Evolutionary conservation across 768 basidiomycete genomes (phyloP), one percentile per base, ranked within the genome.

Genomic region (Trametes coccinea): DNA sequence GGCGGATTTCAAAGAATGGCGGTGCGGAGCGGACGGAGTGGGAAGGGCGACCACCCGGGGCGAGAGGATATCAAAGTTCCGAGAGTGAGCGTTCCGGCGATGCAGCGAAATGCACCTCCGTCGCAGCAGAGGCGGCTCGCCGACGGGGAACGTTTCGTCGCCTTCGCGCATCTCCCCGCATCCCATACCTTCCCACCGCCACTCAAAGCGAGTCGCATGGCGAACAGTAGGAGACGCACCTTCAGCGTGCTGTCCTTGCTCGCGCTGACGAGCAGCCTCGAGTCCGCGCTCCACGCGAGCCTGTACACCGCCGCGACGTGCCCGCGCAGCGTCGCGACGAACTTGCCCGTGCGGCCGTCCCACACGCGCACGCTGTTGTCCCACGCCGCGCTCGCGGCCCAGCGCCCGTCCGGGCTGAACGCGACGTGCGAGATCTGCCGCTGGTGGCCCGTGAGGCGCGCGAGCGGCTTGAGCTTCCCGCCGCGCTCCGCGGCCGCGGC

Each of bases 221-320:
- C 22, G 22, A 22, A 41, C 39, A 43, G 41, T 9, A 16, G 29
- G 7, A 13, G 29, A 70, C 85, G 49, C 44, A 94, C 95, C 82
- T 99, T 98, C 60, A 98, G 78, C 0, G 96, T 99, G 53, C 89
- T 89, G 74, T 99, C 96, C 74, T 97, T 98, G 71, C 92, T 95
- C 5, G 96, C 95, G 63, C 92, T 95, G 57, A 98, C 87, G 31
- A 99, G 77, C 82, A 95, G 82, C 62, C 96, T 76, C 46, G 92
- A 90, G 78, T 98, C 96, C 4, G 93, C 90, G 61, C 92, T 95
- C 96, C 96, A 99, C 3, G 94, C 87, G 39, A 99, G 79, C 43
- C 97, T 81, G 72, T 98, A 98, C 13, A 99, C 97, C 9, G 93
- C 88, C 6, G 90, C 93, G 14, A 99, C 90, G 71, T 99, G 96